Conservation (phyloP, 345 rosid species). For the Noccaea bulbosa region DNA sequence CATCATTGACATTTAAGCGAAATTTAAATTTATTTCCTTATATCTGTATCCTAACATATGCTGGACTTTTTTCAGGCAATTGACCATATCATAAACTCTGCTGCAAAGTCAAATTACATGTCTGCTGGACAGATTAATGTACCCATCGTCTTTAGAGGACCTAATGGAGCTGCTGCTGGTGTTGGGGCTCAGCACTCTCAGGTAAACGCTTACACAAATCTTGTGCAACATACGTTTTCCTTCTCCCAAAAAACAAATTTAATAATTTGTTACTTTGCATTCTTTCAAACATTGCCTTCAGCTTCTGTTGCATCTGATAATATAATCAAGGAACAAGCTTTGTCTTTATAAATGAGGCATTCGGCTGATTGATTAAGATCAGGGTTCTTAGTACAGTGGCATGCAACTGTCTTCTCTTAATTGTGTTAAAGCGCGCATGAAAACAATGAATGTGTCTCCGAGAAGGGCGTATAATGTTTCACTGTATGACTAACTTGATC, state of each 20-base stretch:
- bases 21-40: neutral
- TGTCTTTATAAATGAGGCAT: conserved; percentile 3
- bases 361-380: neutral
- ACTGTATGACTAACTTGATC: conserved; percentile 3
- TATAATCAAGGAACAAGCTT: conserved; percentile 15
- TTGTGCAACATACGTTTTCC: neutral
- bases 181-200: conserved; percentile 99
- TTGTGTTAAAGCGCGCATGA: neutral
- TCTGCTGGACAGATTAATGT: conserved; percentile 84
- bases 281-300: too few relatives aligned
- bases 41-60: neutral
- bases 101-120: conserved; percentile 87
- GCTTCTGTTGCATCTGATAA: conserved; percentile 14
- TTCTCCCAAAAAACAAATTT: neutral
- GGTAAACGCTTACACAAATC: conserved; percentile 41
- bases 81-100: conserved; percentile 89
- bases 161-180: conserved; percentile 99
- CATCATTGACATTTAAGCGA: neutral
- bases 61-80: conserved; percentile 62
- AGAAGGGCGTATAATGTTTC: neutral
- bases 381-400: neutral
- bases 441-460: neutral
- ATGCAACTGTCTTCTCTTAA: conserved; percentile 10
- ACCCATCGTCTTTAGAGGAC: conserved; percentile 93
- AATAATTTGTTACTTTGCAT: conserved; percentile 17